phyloP scores from a whole-genome alignment of 192 early-diverging fungal species.

The Linnemannia zychae region DNA sequence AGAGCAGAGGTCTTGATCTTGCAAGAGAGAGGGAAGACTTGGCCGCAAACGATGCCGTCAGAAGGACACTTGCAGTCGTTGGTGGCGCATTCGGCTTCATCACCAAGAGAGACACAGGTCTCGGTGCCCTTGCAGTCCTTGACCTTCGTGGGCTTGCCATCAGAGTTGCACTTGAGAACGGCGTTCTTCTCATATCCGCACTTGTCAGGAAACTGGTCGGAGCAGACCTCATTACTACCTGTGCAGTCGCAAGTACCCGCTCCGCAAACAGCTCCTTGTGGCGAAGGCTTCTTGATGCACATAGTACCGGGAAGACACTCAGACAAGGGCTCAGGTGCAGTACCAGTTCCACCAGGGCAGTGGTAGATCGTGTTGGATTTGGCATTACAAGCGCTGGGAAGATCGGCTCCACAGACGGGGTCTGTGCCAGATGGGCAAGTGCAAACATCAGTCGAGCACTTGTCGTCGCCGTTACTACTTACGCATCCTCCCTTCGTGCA shows the following conservation, averaged over 20 bases:
- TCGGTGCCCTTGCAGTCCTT: background rate
- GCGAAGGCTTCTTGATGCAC: constrained; percentile 1
- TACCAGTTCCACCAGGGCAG: background rate
- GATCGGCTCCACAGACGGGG: background rate
- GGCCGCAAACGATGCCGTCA: constrained; percentile 6
- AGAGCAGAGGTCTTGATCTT: background rate
- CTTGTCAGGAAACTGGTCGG: background rate
- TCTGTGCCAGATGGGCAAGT: background rate
- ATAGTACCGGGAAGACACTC: background rate
- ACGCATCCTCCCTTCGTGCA: background rate
- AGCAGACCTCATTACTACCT: background rate
- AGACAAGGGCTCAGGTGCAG: background rate
- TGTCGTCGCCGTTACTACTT: background rate
- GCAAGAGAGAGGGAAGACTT: constrained; percentile 6
- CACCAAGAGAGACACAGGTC: background rate
- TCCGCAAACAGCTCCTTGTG: constrained; percentile 8
- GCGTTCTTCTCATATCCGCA: background rate
- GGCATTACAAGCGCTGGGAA: background rate
- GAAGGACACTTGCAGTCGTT: constrained; percentile 1
- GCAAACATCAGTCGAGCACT: background rate
- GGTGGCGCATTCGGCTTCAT: background rate
- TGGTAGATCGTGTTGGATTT: background rate
- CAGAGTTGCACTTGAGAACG: background rate
- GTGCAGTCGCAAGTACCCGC: constrained; percentile 7
- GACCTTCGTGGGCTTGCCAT: background rate